phyloP scores from a whole-genome alignment of 768 basidiomycete genomes.

The Chlorophyllum brunneum region DNA sequence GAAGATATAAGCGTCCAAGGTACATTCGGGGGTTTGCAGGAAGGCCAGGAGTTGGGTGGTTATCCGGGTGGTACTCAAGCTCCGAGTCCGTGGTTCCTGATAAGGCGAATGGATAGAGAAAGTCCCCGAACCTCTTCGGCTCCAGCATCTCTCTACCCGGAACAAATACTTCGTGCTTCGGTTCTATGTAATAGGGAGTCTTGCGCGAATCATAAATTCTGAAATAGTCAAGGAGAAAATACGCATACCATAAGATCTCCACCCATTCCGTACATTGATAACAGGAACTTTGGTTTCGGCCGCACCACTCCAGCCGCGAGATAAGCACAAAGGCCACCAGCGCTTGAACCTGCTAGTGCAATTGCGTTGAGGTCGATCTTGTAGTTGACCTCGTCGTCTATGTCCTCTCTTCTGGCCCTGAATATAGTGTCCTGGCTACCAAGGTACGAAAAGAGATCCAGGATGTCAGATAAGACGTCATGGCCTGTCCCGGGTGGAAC shows the following conservation, averaged over 20 bases:
- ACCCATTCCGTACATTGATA: slow-evolving; percentile 64
- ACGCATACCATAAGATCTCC: slow-evolving; percentile 48
- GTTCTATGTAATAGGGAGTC: slow-evolving; percentile 47
- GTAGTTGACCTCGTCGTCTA: slow-evolving; percentile 16
- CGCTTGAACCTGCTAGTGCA: slow-evolving; percentile 53
- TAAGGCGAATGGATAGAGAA: slow-evolving; percentile 38
- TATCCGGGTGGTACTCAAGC: slow-evolving; percentile 40
- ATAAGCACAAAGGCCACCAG: slow-evolving; percentile 63
- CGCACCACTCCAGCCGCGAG: slow-evolving; percentile 45
- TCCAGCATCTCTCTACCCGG: slow-evolving; percentile 54
- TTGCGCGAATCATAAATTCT: not conserved
- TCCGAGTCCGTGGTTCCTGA: slow-evolving; percentile 36
- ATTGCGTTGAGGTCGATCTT: slow-evolving; percentile 41
- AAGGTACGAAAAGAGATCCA: slow-evolving; percentile 51
- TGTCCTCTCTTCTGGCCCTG: not conserved
- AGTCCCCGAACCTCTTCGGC: slow-evolving; percentile 40
- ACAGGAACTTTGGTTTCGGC: slow-evolving; percentile 50
- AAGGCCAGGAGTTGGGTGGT: slow-evolving; percentile 48
- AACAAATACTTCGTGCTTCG: slow-evolving; percentile 49
- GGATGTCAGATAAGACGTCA: slow-evolving; percentile 54
- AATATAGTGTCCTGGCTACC: slow-evolving; percentile 13
- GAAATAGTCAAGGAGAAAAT: not conserved
- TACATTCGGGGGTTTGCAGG: slow-evolving; percentile 63
- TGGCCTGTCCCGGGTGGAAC: slow-evolving; percentile 52
- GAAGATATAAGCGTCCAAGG: slow-evolving; percentile 52